Base-by-base conservation (phyloP, 2,329 filamentous ascomycete species). In the Paracoccidioides brasiliensis region DNA sequence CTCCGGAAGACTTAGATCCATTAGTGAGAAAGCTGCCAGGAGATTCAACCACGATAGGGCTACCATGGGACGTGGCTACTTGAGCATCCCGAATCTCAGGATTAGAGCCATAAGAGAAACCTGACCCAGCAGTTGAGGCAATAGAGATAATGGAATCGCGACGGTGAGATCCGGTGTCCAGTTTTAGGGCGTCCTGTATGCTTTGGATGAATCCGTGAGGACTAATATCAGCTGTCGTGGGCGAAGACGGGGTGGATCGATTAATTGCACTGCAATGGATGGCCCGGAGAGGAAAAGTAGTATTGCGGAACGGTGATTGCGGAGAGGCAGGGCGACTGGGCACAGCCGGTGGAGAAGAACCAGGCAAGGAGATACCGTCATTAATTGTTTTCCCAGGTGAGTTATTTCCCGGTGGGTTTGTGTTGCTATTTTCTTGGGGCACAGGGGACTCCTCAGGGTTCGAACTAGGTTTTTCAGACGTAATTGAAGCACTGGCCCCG, bases 151-250 rank as follows among this genome's bases (percentile, higher is more conserved):
- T 67, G 64, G 54, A 53, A 48, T 48, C 33, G 15, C 53, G 57
- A 30, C 56, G 63, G n/a, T 10, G 38, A 37, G 56, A 46, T n/a
- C 58, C 63, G 8, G 64, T 62, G 8, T 63, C 61, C 1, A 64
- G 57, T 53, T 60, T 58, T 15, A 63, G 42, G 22, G 59, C 63
- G 9, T 54, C 61, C 30, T 62, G 57, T 10, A 64, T 63, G 6
- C 35, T 42, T 50, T 66, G 67, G 14, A 62, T 64, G 10, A 69
- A 61, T 50, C 67, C 69, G 9, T 67, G 68, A 2, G 67, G 67
- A 30, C 66, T 70, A 42, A 41, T n/a, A 22, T 52, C 49, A n/a
- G 49, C 38, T 2, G 37, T 32, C 12, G 37, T 52, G 9, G 49
- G 37, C 9, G 49, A 41, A 41, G 49, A 52, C 2, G 49, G 32